These are phyloP conservation scores for Fusarium euwallaceae DNA, from an alignment of 2,329 filamentous ascomycete species.

Conservation along the genomic window DNA sequence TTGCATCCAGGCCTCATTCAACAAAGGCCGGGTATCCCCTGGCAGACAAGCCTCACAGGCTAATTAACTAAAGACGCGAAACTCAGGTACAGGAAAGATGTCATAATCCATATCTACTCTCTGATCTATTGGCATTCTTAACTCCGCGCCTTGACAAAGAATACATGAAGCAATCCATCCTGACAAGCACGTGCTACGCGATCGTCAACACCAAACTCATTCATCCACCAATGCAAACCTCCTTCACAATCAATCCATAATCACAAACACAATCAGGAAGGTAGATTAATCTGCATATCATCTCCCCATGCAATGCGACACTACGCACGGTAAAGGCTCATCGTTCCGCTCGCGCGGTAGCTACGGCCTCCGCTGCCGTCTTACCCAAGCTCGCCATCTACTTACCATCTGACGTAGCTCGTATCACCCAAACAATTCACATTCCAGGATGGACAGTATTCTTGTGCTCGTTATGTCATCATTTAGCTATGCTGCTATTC, in stretches of 20 bases:
- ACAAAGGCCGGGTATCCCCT: too few species aligned
- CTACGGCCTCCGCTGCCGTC: neutral
- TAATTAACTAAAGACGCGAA: neutral
- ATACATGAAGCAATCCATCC: slow-evolving; percentile 14
- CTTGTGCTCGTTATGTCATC: slow-evolving; percentile 6
- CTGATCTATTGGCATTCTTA: neutral
- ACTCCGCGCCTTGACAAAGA: neutral
- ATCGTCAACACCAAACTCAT: neutral
- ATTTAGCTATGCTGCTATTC: neutral
- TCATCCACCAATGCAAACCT: neutral
- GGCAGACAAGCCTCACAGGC: neutral
- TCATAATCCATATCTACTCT: neutral
- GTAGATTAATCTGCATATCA: neutral
- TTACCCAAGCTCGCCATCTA: neutral
- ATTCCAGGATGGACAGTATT: neutral
- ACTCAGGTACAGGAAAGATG: neutral
- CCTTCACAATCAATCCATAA: neutral
- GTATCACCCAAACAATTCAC: too few species aligned
- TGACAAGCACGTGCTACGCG: slow-evolving; percentile 15
- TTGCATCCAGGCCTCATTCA: too few species aligned
- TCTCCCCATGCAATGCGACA: neutral
- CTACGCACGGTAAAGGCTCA: neutral
- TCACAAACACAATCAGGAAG: neutral
- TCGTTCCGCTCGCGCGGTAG: neutral
- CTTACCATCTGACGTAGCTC: neutral